These are phyloP conservation scores for Arachis monticola DNA, from an alignment of 331 rosid genomes.

Conservation along the genomic window DNA sequence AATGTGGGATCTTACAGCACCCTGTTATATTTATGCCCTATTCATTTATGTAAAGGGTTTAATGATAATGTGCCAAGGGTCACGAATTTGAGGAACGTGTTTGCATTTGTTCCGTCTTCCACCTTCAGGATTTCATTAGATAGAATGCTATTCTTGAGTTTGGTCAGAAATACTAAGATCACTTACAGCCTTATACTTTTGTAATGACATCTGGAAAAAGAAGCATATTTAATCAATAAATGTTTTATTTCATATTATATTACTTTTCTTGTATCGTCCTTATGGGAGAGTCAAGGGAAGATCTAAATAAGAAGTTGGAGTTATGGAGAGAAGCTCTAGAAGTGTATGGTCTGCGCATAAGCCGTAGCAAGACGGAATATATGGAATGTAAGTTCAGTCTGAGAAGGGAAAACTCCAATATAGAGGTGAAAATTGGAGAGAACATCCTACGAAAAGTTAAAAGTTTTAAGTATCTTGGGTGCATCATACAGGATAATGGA, in stretches of 20 bases:
- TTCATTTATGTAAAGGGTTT: conserved; percentile 14
- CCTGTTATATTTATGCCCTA: conserved; percentile 27
- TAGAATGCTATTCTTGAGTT: conserved; percentile 25
- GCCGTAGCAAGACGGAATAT: too few relatives aligned
- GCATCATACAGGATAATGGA: too few relatives aligned
- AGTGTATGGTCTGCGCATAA: too few relatives aligned
- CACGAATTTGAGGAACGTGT: conserved; percentile 24
- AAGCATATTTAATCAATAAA: conserved; percentile 6
- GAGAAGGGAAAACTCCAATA: too few relatives aligned
- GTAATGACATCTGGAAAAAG: not conserved
- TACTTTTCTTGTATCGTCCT: conserved; percentile 13
- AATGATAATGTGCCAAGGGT: not conserved
- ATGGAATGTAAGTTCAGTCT: too few relatives aligned
- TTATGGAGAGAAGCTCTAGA: too few relatives aligned
- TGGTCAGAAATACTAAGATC: conserved; percentile 4
- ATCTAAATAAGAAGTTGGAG: too few relatives aligned
- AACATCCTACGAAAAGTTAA: too few relatives aligned
- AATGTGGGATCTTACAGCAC: not conserved
- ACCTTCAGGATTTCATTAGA: conserved; percentile 28
- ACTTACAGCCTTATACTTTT: not conserved
- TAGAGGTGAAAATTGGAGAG: too few relatives aligned
- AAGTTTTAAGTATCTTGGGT: too few relatives aligned
- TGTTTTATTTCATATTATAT: conserved; percentile 8
- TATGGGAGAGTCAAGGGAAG: too few relatives aligned
- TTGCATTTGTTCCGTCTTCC: conserved; percentile 28